phyloP scores from a whole-genome alignment of 345 rosid species.

The Salix purpurea region DNA sequence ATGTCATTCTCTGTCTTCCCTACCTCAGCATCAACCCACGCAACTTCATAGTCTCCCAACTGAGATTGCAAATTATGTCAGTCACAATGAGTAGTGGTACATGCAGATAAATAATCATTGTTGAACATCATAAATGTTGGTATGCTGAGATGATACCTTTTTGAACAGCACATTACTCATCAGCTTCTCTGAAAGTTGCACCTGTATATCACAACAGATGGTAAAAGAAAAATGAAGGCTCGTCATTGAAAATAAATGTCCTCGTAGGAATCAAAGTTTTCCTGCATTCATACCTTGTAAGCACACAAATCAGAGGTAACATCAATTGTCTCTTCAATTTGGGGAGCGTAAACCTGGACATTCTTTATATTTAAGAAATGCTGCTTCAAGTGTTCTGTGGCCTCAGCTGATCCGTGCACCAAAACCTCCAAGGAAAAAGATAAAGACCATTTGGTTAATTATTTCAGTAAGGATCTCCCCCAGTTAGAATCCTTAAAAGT shows the following conservation, averaged over 20 bases:
- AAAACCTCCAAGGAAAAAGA: conserved; percentile 54
- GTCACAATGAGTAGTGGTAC: not conserved
- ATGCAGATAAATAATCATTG: not conserved
- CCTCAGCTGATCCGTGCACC: conserved; percentile 97
- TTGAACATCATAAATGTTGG: not conserved
- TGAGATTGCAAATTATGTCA: conserved; percentile 25
- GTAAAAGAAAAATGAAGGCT: conserved; percentile 11
- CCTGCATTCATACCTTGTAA: conserved; percentile 54
- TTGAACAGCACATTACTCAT: conserved; percentile 94
- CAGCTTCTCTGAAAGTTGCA: conserved; percentile 90
- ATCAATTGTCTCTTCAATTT: conserved; percentile 82
- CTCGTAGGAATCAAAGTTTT: not conserved
- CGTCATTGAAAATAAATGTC: not conserved
- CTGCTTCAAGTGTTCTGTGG: conserved; percentile 94
- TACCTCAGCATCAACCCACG: conserved; percentile 86
- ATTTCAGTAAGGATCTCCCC: not conserved
- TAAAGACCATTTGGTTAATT: not conserved
- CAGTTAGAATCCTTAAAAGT: not conserved
- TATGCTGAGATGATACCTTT: conserved; percentile 46
- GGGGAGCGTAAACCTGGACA: conserved; percentile 92
- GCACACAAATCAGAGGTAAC: conserved; percentile 97
- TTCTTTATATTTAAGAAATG: conserved; percentile 63
- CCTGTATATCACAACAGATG: conserved; percentile 41
- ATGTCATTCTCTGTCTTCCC: conserved; percentile 75
- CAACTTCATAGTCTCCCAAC: conserved; percentile 92